These are phyloP conservation scores for Albugo laibachii DNA, from an alignment of 352 stramenopile species.

Conservation along the genomic window DNA sequence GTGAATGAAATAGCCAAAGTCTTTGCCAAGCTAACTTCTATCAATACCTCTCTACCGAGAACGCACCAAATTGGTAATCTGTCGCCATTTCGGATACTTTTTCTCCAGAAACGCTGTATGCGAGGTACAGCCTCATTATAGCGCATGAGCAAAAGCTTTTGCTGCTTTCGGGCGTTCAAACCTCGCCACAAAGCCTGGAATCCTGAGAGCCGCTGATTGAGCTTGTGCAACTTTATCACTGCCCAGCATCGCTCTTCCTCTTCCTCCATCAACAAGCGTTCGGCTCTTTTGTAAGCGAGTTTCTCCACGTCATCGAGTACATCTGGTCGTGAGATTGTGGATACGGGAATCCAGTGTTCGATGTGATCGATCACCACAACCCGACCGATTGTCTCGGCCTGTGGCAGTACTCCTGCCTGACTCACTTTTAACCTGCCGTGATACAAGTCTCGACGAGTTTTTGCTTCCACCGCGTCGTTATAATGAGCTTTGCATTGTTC, in stretches of 20 bases:
- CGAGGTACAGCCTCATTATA: conserved; percentile 18
- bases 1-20: conserved; percentile 49
- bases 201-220: conserved; percentile 19
- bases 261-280: conserved; percentile 39
- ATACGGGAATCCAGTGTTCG: conserved; percentile 43
- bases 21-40: conserved; percentile 32
- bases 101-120: conserved; percentile 55
- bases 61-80: conserved; percentile 41
- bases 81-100: conserved; percentile 42
- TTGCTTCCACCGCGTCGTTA: too few species aligned
- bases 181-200: conserved; percentile 27
- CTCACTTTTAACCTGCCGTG: too few species aligned
- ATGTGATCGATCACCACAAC: conserved; percentile 31
- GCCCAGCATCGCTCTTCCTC: conserved; percentile 35
- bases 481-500: too few species aligned
- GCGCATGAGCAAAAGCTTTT: conserved; percentile 12
- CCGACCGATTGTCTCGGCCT: background rate
- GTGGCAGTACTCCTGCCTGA: too few species aligned
- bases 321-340: conserved; percentile 14
- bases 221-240: conserved; percentile 20
- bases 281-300: conserved; percentile 26
- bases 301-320: conserved; percentile 13
- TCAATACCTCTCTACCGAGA: conserved; percentile 34
- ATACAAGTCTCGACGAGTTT: too few species aligned
- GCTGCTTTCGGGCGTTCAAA: conserved; percentile 10